phyloP scores from a whole-genome alignment of 2,329 filamentous ascomycete genomes.

The Calonectria fujianensis region DNA sequence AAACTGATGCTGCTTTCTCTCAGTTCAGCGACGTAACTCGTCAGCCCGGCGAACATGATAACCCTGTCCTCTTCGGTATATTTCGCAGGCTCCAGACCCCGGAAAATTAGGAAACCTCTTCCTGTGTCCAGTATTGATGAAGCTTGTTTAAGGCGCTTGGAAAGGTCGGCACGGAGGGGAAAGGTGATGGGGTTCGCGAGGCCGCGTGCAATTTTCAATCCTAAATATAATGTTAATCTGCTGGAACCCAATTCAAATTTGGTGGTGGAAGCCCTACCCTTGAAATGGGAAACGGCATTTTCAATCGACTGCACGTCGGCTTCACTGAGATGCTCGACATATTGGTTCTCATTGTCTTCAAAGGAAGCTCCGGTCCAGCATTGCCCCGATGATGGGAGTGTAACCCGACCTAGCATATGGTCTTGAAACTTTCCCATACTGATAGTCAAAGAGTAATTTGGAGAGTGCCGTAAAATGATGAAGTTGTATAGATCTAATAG shows the following conservation, averaged over 20 bases:
- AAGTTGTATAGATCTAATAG: background rate
- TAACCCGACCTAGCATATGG: background rate
- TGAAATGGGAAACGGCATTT: background rate
- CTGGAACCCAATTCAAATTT: background rate
- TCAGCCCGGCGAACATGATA: background rate
- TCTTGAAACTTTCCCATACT: background rate
- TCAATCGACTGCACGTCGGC: background rate
- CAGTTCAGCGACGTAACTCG: background rate
- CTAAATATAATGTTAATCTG: background rate
- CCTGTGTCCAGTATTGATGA: background rate
- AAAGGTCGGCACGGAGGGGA: background rate
- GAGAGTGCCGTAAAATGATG: background rate
- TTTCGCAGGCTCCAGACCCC: background rate
- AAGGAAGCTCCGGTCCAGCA: background rate
- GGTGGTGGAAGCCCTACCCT: background rate
- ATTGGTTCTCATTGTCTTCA: background rate
- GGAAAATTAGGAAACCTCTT: background rate
- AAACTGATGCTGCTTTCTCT: slow-evolving; percentile 5
- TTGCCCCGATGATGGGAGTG: background rate
- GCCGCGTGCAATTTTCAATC: background rate
- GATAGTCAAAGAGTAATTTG: background rate
- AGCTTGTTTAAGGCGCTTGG: background rate
- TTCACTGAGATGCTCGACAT: background rate
- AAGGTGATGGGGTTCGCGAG: background rate
- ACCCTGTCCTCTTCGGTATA: slow-evolving; percentile 10